These are phyloP conservation scores for Saccharomyces hybrid DNA, from an alignment of 1,139 yeast genomes.

Conservation along the genomic window DNA sequence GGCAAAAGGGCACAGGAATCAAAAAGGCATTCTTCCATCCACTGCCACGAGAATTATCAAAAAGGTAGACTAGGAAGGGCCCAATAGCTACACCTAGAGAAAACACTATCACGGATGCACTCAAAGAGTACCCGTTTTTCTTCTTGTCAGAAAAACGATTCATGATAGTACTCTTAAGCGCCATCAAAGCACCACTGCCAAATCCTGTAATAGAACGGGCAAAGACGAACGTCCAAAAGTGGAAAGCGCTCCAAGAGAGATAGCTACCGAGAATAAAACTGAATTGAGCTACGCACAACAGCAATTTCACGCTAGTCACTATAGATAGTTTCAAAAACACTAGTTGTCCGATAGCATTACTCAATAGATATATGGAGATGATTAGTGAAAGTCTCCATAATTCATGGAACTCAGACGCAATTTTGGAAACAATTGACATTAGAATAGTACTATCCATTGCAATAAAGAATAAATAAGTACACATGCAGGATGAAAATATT, in stretches of 20 bases:
- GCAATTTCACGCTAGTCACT: slow-evolving; percentile 66
- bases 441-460: slow-evolving; percentile 61
- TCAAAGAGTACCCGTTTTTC: neutral
- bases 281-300: slow-evolving; percentile 26
- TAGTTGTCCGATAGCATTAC: slow-evolving; percentile 65
- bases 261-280: neutral
- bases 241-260: neutral
- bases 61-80: neutral
- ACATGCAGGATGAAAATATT: neutral
- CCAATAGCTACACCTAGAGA: neutral
- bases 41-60: slow-evolving; percentile 37
- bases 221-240: neutral
- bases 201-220: neutral
- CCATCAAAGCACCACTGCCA: neutral
- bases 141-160: neutral
- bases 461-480: slow-evolving; percentile 38
- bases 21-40: slow-evolving; percentile 76
- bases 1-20: slow-evolving; percentile 47
- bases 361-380: slow-evolving; percentile 52
- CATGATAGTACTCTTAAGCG: neutral
- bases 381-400: slow-evolving; percentile 50
- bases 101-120: neutral
- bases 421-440: slow-evolving; percentile 45
- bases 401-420: slow-evolving; percentile 54
- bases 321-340: slow-evolving; percentile 80